Conservation (phyloP, 257 asterid genomes). For the Penstemon barbatus region DNA sequence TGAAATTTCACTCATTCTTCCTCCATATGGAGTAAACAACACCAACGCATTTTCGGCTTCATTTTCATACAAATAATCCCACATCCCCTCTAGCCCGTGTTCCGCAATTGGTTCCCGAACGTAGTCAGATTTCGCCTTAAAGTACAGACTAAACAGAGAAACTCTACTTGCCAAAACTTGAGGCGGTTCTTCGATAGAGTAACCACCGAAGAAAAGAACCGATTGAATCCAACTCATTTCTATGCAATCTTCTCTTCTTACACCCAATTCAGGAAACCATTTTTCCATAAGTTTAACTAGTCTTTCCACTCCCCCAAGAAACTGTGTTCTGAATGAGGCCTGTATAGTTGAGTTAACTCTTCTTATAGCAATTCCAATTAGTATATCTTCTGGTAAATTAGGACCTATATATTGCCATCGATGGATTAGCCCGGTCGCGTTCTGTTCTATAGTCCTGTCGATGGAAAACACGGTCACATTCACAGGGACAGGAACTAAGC, state of each 20-base stretch:
- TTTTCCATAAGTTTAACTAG: constrained; percentile 19
- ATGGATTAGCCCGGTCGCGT: constrained; percentile 15
- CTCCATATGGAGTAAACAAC: constrained; percentile 28
- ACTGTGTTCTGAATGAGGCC: constrained; percentile 20
- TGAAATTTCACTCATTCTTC: constrained; percentile 31
- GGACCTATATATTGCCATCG: constrained; percentile 37
- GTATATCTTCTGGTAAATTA: constrained; percentile 18
- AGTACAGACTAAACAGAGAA: neutral
- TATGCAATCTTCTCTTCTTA: constrained; percentile 21
- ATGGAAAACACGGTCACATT: constrained; percentile 25
- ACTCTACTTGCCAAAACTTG: constrained; percentile 17
- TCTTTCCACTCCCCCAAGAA: constrained; percentile 24
- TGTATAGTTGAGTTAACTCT: neutral
- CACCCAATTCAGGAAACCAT: constrained; percentile 31
- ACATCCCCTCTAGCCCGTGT: constrained; percentile 23
- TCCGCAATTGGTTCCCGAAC: constrained; percentile 28
- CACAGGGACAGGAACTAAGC: constrained; percentile 27
- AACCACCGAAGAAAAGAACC: constrained; percentile 14
- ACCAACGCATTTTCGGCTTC: constrained; percentile 9
- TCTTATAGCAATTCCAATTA: neutral
- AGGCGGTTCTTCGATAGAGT: constrained; percentile 2
- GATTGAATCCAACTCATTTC: constrained; percentile 36
- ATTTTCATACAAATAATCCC: constrained; percentile 16
- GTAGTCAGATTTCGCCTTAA: constrained; percentile 37
- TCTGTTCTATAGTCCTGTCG: constrained; percentile 25